These are phyloP conservation scores for Metschnikowia chrysomelidarum DNA, from an alignment of 805 yeast species.

Conservation along the genomic window DNA sequence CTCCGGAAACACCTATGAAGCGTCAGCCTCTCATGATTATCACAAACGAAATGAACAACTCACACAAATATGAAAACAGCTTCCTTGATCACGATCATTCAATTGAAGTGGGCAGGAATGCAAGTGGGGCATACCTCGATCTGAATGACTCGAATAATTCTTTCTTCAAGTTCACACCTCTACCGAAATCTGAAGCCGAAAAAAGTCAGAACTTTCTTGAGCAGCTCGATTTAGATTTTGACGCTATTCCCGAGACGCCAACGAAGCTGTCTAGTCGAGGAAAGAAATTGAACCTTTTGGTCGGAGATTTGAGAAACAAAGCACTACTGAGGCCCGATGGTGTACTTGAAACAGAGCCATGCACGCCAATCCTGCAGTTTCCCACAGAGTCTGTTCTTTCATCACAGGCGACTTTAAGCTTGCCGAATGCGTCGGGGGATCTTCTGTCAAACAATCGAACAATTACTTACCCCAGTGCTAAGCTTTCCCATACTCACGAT, in stretches of 20 bases:
- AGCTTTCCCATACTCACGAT: slow-evolving; percentile 6
- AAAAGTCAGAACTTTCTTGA: slow-evolving; percentile 22
- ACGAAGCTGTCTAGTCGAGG: slow-evolving; percentile 27
- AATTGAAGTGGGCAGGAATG: slow-evolving; percentile 41
- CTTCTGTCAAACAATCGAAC: slow-evolving; percentile 12
- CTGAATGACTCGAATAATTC: slow-evolving; percentile 34
- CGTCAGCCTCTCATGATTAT: slow-evolving; percentile 39
- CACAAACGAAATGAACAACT: slow-evolving; percentile 19
- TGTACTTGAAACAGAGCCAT: slow-evolving; percentile 14
- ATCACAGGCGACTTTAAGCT: slow-evolving; percentile 22
- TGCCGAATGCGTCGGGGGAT: slow-evolving; percentile 12
- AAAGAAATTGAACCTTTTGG: slow-evolving; percentile 8
- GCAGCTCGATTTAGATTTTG: slow-evolving; percentile 15
- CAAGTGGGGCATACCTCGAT: slow-evolving; percentile 17
- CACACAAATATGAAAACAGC: slow-evolving; percentile 15
- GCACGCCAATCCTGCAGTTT: slow-evolving; percentile 20
- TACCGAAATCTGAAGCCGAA: slow-evolving; percentile 17
- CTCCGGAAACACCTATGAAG: slow-evolving; percentile 46
- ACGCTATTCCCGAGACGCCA: slow-evolving; percentile 37
- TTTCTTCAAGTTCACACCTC: slow-evolving; percentile 29
- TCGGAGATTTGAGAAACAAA: slow-evolving; percentile 3
- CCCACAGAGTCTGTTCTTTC: slow-evolving; percentile 21
- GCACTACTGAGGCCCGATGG: slow-evolving; percentile 3
- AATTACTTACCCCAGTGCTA: slow-evolving; percentile 8
- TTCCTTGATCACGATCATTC: slow-evolving; percentile 21